Evolutionary conservation across 352 stramenopile genomes (phyloP).

Genomic region (Phytophthora pisi): DNA sequence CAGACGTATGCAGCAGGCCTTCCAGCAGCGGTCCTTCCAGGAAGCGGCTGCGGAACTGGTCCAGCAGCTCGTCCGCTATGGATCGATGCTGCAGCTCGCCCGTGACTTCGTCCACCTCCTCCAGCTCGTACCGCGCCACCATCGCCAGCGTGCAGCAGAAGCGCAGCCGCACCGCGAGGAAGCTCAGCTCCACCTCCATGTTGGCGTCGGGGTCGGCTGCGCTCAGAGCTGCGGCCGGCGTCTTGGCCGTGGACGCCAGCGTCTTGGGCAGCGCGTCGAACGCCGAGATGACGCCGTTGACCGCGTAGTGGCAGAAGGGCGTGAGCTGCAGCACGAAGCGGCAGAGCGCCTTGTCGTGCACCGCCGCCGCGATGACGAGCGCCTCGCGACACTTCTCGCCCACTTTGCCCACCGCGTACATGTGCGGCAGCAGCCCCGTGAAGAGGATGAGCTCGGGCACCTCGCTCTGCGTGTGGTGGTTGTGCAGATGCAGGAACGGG

Average conservation of each 20-base stretch:
- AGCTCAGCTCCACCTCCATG: conserved; percentile 59
- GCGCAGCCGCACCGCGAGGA: conserved; percentile 67
- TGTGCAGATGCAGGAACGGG: conserved; percentile 42
- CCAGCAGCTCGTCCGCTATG: conserved; percentile 77
- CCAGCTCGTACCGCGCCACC: conserved; percentile 76
- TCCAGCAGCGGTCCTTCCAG: conserved; percentile 71
- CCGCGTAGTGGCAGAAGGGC: conserved; percentile 87
- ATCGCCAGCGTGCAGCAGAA: conserved; percentile 88
- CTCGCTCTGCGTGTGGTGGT: conserved; percentile 51
- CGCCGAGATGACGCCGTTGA: conserved; percentile 83
- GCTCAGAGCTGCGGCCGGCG: conserved; percentile 18
- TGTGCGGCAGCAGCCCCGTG: conserved; percentile 81
- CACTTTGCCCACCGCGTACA: conserved; percentile 82
- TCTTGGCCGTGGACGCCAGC: conserved; percentile 40
- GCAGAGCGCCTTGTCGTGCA: conserved; percentile 78
- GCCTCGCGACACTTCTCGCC: conserved; percentile 86
- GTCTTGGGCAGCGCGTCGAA: conserved; percentile 83
- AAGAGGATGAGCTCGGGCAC: conserved; percentile 85
- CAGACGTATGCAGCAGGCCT: conserved; percentile 70
- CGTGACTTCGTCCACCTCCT: conserved; percentile 51
- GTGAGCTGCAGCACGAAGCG: conserved; percentile 88
- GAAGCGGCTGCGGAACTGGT: conserved; percentile 77
- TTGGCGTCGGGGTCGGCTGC: conserved; percentile 31
- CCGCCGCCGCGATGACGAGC: conserved; percentile 75
- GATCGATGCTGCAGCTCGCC: conserved; percentile 50